phyloP scores from a whole-genome alignment of 1,139 yeast genomes.

The Eremothecium gossypii region DNA sequence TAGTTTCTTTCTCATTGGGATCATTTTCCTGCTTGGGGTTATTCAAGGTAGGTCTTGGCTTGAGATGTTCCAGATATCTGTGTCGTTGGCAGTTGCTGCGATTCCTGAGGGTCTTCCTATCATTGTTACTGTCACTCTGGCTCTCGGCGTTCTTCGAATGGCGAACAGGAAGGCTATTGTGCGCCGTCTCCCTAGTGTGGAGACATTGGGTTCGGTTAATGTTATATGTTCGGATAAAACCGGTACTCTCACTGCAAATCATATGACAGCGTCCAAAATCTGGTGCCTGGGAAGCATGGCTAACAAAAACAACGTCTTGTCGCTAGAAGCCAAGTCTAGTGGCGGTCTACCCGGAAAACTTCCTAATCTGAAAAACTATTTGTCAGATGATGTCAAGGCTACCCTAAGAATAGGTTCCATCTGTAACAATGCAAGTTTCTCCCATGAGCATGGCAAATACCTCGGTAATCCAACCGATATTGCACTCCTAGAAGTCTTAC shows the following conservation, averaged over 20 bases:
- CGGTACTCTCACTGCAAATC: constrained; percentile 89
- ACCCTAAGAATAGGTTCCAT: constrained; percentile 62
- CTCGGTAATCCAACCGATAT: constrained; percentile 94
- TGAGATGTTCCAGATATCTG: constrained; percentile 95
- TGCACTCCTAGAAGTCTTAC: constrained; percentile 70
- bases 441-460: constrained; percentile 58
- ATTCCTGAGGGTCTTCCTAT: constrained; percentile 97
- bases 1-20: constrained; percentile 76
- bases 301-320: constrained; percentile 36
- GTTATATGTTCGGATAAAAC: constrained; percentile 94
- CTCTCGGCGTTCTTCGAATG: constrained; percentile 92
- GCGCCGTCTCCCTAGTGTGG: constrained; percentile 87
- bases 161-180: constrained; percentile 89
- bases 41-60: constrained; percentile 88
- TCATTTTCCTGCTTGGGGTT: constrained; percentile 79
- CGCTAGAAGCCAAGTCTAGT: constrained; percentile 41
- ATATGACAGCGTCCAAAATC: constrained; percentile 80
- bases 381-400: constrained; percentile 44
- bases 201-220: constrained; percentile 89
- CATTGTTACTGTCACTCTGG: constrained; percentile 91
- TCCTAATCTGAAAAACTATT: constrained; percentile 30
- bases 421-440: constrained; percentile 73
- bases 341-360: constrained; percentile 26
- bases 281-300: constrained; percentile 67
- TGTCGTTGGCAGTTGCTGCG: constrained; percentile 94